These are phyloP conservation scores for Clarireedia homoeocarpa DNA, from an alignment of 2,329 filamentous ascomycete genomes.

Conservation along the genomic window DNA sequence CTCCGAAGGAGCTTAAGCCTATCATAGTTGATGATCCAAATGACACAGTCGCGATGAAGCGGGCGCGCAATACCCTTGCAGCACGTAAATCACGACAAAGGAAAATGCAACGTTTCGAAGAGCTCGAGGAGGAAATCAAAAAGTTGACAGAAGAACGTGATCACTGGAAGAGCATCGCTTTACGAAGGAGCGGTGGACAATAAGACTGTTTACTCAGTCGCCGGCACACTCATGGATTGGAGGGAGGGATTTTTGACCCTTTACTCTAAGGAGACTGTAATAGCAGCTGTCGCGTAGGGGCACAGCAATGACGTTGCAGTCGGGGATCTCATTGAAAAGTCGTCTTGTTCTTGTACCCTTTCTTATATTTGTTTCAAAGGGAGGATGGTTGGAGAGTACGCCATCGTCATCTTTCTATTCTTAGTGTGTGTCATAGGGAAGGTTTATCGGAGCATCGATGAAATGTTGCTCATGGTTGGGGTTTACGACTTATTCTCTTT, in stretches of 20 bases:
- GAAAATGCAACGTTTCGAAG: conserved; percentile 69
- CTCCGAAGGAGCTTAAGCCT: conserved; percentile 71
- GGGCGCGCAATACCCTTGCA: conserved; percentile 86
- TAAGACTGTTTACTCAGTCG: conserved; percentile 18
- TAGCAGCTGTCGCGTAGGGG: conserved; percentile 23
- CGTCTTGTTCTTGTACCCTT: conserved; percentile 13
- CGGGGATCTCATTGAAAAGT: conserved; percentile 18
- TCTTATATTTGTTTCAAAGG: conserved; percentile 2
- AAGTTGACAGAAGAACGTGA: conserved; percentile 60
- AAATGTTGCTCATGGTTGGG: neutral
- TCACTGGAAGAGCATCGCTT: conserved; percentile 48
- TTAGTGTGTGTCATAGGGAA: conserved; percentile 24
- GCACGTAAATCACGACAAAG: conserved; percentile 88
- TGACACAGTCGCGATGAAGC: conserved; percentile 80
- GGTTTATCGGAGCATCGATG: no score
- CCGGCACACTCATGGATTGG: conserved; percentile 30
- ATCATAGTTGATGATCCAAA: conserved; percentile 67
- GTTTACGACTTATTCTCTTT: conserved; percentile 6
- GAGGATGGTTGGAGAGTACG: neutral
- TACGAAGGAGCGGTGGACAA: conserved; percentile 16
- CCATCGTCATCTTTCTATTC: conserved; percentile 4
- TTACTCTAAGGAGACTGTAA: conserved; percentile 23
- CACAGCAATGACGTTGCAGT: conserved; percentile 24
- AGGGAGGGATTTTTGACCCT: conserved; percentile 23
- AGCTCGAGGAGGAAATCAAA: conserved; percentile 65